Evolutionary conservation across 2,329 filamentous ascomycete species (phyloP), one percentile per base, ranked within the genome.

Genomic region (Microthyrium microscopicum): DNA sequence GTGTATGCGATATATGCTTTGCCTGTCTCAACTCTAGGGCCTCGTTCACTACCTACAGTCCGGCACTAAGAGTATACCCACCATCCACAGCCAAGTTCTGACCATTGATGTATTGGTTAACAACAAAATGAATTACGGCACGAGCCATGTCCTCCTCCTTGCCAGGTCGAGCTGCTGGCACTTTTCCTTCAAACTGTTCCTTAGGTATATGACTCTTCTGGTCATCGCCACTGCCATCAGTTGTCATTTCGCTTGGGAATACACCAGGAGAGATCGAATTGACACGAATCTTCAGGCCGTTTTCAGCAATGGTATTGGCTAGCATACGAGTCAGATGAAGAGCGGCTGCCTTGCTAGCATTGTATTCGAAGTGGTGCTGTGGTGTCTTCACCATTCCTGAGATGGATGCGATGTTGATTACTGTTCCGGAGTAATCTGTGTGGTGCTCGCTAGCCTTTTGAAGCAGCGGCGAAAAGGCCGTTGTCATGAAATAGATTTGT

Each of bases 61-160:
- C 35, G 18, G 36, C 29, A 16, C 17, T 20, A 16, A 39, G 24
- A 9, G 31, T 35, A 24, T 69, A 70, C 0, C 66, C 67, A 5
- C 68, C 67, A 45, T 71, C 66, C 4, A 71, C 62, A 2, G 60
- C 55, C 16, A 66, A 48, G 1, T 54, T 60, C 46, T 59, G 52
- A 0, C 62, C 62, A 38, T 67, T 67, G 9, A 65, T 46, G 40
- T 64, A 67, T 42, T 61, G 60, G 42, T 55, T 62, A 20, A 44
- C 52, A n/a, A 60, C 63, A 13, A 59, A 53, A 39, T 67, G 73
- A 18, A 75, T 47, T 3, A 73, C 57, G 0, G 64, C 64, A 26
- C 60, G 58, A 1, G 65, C 68, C 60, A 73, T 73, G 44, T 73
- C 69, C 20, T 62, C 49, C 40, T 73, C 70, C 18, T 67, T 62